A percentile compares a stretch with the other conserved stretches of the same genome.
phyloP scores from a whole-genome alignment of 1,284 basidiomycete species.

The Ustilago nuda region DNA sequence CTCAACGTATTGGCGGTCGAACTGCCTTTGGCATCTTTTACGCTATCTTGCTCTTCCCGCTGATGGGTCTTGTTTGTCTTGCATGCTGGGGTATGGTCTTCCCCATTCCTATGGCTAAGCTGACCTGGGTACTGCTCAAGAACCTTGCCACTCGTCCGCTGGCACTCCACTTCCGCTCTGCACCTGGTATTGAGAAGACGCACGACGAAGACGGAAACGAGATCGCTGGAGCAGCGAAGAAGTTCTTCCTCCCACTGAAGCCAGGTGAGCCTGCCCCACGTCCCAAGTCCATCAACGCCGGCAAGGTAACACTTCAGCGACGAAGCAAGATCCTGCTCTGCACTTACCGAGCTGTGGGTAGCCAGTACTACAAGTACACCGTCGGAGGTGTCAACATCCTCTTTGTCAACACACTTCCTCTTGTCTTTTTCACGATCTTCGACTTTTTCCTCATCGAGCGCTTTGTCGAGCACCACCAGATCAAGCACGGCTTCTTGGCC shows the following conservation, averaged over 20 bases:
- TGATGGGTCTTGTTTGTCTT: slow-evolving; percentile 77
- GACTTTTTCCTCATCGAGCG: slow-evolving; percentile 88
- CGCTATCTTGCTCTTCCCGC: slow-evolving; percentile 87
- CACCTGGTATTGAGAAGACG: slow-evolving; percentile 50
- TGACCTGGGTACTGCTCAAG: slow-evolving; percentile 91
- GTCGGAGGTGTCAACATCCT: slow-evolving; percentile 98
- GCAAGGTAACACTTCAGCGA: slow-evolving; percentile 71
- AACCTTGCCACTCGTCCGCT: slow-evolving; percentile 84
- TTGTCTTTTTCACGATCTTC: slow-evolving; percentile 95
- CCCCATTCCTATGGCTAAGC: slow-evolving; percentile 97
- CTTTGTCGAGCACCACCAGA: slow-evolving; percentile 76
- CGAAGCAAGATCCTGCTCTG: slow-evolving; percentile 85
- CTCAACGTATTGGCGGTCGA: slow-evolving; percentile 53
- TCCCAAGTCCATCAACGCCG: slow-evolving; percentile 69
- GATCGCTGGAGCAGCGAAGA: slow-evolving; percentile 46
- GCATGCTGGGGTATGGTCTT: slow-evolving; percentile 93
- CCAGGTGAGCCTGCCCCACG: slow-evolving; percentile 70
- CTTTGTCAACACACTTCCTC: slow-evolving; percentile 92
- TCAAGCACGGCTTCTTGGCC: slow-evolving; percentile 74
- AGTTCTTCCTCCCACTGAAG: slow-evolving; percentile 63
- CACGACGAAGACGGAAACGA: slow-evolving; percentile 63
- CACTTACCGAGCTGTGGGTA: slow-evolving; percentile 89
- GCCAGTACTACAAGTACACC: slow-evolving; percentile 99
- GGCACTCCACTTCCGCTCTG: slow-evolving; percentile 86
- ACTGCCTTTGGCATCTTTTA: slow-evolving; percentile 74